Base-by-base conservation (phyloP, 768 basidiomycete genomes). In the Boletus pseudopeckii region DNA sequence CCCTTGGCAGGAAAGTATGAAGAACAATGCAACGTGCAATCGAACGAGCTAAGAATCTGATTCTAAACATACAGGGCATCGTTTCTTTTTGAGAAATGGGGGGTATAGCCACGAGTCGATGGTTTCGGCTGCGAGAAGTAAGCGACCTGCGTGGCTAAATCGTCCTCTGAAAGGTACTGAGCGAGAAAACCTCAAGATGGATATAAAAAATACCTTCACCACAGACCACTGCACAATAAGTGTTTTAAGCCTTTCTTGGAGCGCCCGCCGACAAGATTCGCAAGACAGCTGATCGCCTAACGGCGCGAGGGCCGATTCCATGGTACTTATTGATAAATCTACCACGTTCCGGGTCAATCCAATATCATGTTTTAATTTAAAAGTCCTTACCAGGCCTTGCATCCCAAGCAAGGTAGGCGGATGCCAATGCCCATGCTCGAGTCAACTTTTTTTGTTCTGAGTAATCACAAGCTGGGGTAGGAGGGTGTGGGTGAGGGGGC, bases 341-440 rank as follows among this genome's bases (percentile, higher is more conserved):
- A 59, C 15, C 39, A 10, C 17, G 24, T 18, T n/a, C 46, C 10
- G 14, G 34, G 44, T 63, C 24, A 63, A 40, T 22, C 26, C 37
- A 9, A 37, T 17, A 44, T 45, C 11, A 18, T 40, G 4, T 48
- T 36, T n/a, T 28, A n/a, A 4, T 36, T 24, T 17, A 26, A 4
- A 45, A 18, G 17, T 68, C 18, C 78, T 54, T 63, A 90, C 88
- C 89, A 59, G 88, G 86, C 52, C 87, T 76, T 34, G 86, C 86
- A 69, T 90, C 89, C 89, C 89, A 91, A 10, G 86, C 86, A 7
- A 92, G 79, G 71, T 90, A 90, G 11, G 89, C 89, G 2, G 85
- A 82, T 22, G 90, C 89, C 32, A 92, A 71, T 14, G 89, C 87
- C 89, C 89, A 92, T 6, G 89, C 89, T 42, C 89, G 73, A 11